Conservation (phyloP, 2,329 filamentous ascomycete genomes). For the Alternaria dauci region DNA sequence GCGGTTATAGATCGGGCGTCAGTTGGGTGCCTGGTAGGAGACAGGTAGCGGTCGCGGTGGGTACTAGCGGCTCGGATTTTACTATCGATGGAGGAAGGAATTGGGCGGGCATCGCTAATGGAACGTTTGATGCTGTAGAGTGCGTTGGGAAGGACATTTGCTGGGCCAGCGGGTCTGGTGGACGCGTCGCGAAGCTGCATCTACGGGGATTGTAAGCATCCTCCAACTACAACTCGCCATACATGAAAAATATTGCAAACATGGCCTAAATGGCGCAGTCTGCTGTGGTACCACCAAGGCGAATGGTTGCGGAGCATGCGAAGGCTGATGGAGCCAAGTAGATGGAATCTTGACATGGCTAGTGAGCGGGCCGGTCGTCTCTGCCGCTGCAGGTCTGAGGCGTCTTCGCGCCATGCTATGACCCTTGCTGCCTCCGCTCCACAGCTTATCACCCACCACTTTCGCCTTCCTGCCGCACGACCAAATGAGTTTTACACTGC, state of each 20-base stretch:
- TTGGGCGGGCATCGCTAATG: constrained; percentile 37
- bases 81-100: constrained; percentile 37
- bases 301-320: background rate
- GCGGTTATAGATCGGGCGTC: constrained; percentile 37
- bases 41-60: constrained; percentile 34
- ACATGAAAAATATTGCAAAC: background rate
- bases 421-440: background rate
- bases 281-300: background rate
- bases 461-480: background rate
- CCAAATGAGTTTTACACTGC: too few relatives aligned
- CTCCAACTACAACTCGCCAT: background rate
- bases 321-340: background rate
- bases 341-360: background rate
- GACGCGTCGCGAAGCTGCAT: constrained; percentile 29
- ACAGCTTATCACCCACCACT: background rate
- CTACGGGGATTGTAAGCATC: background rate
- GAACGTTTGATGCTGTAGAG: constrained; percentile 40
- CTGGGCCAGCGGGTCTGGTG: constrained; percentile 39
- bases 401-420: background rate
- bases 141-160: constrained; percentile 28
- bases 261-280: background rate
- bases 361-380: background rate
- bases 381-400: background rate
- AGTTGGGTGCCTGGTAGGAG: constrained; percentile 34
- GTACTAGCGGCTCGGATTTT: constrained; percentile 40